A percentile compares a stretch with the other conserved stretches of the same genome.
Evolutionary conservation across 2,329 filamentous ascomycete genomes (phyloP).

Genomic region (Sclerotinia minor): DNA sequence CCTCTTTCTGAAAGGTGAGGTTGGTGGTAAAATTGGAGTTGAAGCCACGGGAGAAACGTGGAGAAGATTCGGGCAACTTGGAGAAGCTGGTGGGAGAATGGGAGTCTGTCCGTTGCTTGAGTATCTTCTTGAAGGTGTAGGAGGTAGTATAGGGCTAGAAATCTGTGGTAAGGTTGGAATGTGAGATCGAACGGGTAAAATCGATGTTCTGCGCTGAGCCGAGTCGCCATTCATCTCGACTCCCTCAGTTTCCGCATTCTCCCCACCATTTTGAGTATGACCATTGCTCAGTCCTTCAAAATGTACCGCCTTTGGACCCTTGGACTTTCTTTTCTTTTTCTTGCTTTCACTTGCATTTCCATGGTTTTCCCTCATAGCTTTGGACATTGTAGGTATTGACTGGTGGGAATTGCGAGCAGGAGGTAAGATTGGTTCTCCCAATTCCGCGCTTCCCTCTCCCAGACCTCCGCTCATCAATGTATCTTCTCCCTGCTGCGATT

Average conservation of each 20-base stretch:
- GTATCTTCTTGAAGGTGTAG: neutral
- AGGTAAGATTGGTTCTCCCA: slow-evolving; percentile 10
- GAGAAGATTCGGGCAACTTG: neutral
- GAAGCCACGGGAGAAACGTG: neutral
- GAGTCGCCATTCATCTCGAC: neutral
- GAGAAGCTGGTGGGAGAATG: slow-evolving; percentile 8
- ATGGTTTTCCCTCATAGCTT: neutral
- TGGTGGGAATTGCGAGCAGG: neutral
- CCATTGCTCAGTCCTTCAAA: neutral
- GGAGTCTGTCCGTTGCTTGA: neutral
- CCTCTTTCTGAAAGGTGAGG: slow-evolving; percentile 11
- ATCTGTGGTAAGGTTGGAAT: neutral
- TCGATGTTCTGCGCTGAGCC: neutral
- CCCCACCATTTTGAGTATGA: neutral
- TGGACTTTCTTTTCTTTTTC: neutral
- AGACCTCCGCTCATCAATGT: slow-evolving; percentile 8
- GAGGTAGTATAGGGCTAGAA: slow-evolving; percentile 2
- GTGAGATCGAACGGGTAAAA: neutral
- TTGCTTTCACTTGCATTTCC: neutral
- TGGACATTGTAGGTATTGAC: neutral
- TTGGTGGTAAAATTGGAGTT: slow-evolving; percentile 17
- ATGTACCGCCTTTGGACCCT: neutral
- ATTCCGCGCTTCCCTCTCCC: neutral
- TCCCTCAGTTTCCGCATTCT: neutral
- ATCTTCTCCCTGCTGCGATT: neutral